These are phyloP conservation scores for Wallacemonas collosoma DNA, from an alignment of 208 protist species.

Conservation along the genomic window DNA sequence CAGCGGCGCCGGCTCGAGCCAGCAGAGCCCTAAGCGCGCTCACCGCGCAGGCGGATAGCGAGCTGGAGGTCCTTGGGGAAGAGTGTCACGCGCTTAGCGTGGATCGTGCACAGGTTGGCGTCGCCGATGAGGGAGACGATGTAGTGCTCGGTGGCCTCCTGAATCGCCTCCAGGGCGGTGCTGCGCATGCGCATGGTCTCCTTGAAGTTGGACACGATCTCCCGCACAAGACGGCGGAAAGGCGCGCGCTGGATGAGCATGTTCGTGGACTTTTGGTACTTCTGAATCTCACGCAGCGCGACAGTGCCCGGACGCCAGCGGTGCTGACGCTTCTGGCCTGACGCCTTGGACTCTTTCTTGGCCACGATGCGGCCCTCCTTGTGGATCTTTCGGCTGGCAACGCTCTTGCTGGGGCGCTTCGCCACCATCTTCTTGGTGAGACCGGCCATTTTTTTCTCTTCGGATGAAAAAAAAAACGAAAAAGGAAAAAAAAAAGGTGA, in stretches of 20 bases:
- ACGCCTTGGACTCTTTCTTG: conserved; percentile 57
- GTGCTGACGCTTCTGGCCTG: conserved; percentile 96
- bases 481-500: conserved; percentile 17
- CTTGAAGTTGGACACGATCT: conserved; percentile 97
- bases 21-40: conserved; percentile 38
- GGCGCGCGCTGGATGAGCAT: conserved; percentile 98
- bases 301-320: conserved; percentile 99
- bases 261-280: conserved; percentile 98
- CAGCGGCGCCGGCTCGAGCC: too few relatives aligned
- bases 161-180: conserved; percentile 87
- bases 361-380: conserved; percentile 66
- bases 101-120: conserved; percentile 98
- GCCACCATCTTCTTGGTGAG: conserved; percentile 51
- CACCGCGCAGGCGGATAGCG: conserved; percentile 97
- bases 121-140: conserved; percentile 93
- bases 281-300: conserved; percentile 98
- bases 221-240: conserved; percentile 99
- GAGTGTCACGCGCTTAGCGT: conserved; percentile 99
- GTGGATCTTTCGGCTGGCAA: conserved; percentile 75
- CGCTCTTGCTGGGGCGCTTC: conserved; percentile 78
- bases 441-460: conserved; percentile 40
- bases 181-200: conserved; percentile 76
- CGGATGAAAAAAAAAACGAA: not conserved
- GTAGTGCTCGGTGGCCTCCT: conserved; percentile 98
- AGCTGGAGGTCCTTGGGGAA: conserved; percentile 99